Percentiles rank a stretch among this genome's conserved stretches.
Conservation (phyloP, 768 basidiomycete species). For the Pulveroboletus sp. region DNA sequence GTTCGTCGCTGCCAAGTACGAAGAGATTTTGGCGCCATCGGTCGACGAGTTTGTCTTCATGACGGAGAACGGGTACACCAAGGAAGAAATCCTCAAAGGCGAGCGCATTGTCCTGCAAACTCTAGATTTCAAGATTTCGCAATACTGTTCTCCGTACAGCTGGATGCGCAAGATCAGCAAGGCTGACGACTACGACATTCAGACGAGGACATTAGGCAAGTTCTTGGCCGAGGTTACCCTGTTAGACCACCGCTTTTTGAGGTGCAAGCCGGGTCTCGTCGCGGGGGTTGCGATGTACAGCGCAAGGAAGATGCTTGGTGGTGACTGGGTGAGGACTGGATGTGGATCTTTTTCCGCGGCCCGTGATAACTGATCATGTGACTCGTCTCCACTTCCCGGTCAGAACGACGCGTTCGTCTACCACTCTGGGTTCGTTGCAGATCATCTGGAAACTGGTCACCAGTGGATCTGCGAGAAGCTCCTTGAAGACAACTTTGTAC, state of each 20-base stretch:
- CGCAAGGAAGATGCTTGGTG: constrained; percentile 88
- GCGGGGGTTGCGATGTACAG: constrained; percentile 98
- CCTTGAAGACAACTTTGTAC: constrained; percentile 70
- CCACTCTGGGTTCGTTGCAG: constrained; percentile 89
- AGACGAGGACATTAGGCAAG: constrained; percentile 95
- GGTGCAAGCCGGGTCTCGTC: constrained; percentile 88
- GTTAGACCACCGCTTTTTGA: constrained; percentile 86
- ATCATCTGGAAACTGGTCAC: constrained; percentile 79
- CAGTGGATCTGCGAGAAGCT: constrained; percentile 80
- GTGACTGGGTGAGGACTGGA: constrained; percentile 80
- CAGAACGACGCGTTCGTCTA: constrained; percentile 89
- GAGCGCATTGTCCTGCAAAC: constrained; percentile 95
- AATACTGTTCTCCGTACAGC: constrained; percentile 98
- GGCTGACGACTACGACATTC: constrained; percentile 97
- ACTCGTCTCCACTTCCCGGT: constrained; percentile 24
- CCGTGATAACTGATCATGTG: constrained; percentile 27
- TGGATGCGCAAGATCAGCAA: constrained; percentile 99
- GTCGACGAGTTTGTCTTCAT: constrained; percentile 99
- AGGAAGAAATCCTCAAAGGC: constrained; percentile 96
- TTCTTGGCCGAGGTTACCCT: constrained; percentile 96
- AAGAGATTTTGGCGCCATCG: constrained; percentile 95
- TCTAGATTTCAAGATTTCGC: constrained; percentile 90
- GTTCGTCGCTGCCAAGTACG: constrained; percentile 99
- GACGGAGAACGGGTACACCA: constrained; percentile 91
- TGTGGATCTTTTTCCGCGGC: constrained; percentile 5